Evolutionary conservation across 2,329 filamentous ascomycete species (phyloP).

Genomic region (Venturia pyrina): DNA sequence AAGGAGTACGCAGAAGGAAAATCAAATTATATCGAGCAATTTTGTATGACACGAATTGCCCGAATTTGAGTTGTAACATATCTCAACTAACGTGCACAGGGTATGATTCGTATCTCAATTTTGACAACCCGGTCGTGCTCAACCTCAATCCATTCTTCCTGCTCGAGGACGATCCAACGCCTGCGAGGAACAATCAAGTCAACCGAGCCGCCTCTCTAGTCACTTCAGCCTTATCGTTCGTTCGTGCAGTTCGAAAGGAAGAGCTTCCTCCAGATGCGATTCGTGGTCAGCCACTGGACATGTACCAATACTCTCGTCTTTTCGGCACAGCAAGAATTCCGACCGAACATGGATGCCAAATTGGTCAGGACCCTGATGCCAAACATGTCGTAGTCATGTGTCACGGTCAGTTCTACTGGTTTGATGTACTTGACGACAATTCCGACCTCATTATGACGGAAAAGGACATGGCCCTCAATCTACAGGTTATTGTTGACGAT

Average conservation of each 20-base stretch:
- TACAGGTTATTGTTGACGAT: constrained; percentile 87
- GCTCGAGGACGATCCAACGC: constrained; percentile 92
- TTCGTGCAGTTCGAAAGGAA: constrained; percentile 83
- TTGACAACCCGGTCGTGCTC: constrained; percentile 91
- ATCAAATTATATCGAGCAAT: constrained; percentile 96
- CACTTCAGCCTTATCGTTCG: constrained; percentile 82
- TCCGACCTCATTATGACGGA: constrained; percentile 95
- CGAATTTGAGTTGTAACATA: not conserved
- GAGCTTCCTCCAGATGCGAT: constrained; percentile 84
- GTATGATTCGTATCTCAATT: constrained; percentile 99
- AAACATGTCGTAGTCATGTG: constrained; percentile 91
- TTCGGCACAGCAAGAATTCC: constrained; percentile 94
- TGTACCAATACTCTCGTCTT: constrained; percentile 95
- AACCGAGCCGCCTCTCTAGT: constrained; percentile 88
- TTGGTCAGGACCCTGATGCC: constrained; percentile 85
- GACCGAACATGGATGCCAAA: constrained; percentile 88
- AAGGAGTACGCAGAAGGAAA: constrained; percentile 84
- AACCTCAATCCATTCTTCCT: constrained; percentile 98
- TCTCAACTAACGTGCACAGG: constrained; percentile 40
- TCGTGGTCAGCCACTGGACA: constrained; percentile 77
- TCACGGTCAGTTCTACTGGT: constrained; percentile 97
- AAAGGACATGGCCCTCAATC: constrained; percentile 81
- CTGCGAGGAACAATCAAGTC: constrained; percentile 91
- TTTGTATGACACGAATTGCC: constrained; percentile 49
- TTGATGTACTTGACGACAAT: constrained; percentile 91